phyloP scores from a whole-genome alignment of 108 stramenopile genomes.

The Nitzschia sp. region DNA sequence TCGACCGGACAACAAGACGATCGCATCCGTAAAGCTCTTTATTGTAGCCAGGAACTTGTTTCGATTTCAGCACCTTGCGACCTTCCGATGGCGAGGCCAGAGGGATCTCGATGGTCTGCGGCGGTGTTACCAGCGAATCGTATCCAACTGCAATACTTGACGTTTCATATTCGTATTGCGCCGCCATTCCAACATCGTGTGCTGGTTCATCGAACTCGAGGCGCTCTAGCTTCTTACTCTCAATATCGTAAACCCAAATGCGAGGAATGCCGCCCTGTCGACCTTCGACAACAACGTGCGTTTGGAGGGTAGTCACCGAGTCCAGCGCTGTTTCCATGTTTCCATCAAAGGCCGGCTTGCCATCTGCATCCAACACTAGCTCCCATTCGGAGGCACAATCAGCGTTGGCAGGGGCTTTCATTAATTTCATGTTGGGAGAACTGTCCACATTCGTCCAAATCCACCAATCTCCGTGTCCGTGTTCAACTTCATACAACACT shows the following conservation, averaged over 20 bases:
- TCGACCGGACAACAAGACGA: slow-evolving; percentile 61
- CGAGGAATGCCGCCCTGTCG: slow-evolving; percentile 72
- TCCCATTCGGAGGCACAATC: slow-evolving; percentile 53
- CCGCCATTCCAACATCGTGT: slow-evolving; percentile 67
- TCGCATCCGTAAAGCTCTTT: slow-evolving; percentile 75
- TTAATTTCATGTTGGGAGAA: slow-evolving; percentile 75
- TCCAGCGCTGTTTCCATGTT: slow-evolving; percentile 55
- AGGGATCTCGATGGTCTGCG: slow-evolving; percentile 57
- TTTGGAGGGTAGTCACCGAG: slow-evolving; percentile 50
- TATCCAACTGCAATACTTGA: slow-evolving; percentile 75
- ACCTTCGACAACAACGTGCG: slow-evolving; percentile 60
- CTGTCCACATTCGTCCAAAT: slow-evolving; percentile 65
- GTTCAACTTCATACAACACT: slow-evolving; percentile 67
- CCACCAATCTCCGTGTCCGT: slow-evolving; percentile 67
- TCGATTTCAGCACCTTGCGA: slow-evolving; percentile 71
- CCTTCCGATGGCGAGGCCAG: slow-evolving; percentile 49
- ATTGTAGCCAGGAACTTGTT: slow-evolving; percentile 87
- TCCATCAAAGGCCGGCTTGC: slow-evolving; percentile 60
- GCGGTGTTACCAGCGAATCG: slow-evolving; percentile 85
- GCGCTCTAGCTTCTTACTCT: slow-evolving; percentile 28
- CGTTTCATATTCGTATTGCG: slow-evolving; percentile 77
- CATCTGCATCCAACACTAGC: slow-evolving; percentile 28
- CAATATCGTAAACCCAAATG: slow-evolving; percentile 63
- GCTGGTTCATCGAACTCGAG: slow-evolving; percentile 82
- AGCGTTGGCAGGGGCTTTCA: slow-evolving; percentile 53